Evolutionary conservation across 1,139 yeast genomes (phyloP), one percentile per base, ranked within the genome.

Genomic region (Hyphopichia khmerensis): DNA sequence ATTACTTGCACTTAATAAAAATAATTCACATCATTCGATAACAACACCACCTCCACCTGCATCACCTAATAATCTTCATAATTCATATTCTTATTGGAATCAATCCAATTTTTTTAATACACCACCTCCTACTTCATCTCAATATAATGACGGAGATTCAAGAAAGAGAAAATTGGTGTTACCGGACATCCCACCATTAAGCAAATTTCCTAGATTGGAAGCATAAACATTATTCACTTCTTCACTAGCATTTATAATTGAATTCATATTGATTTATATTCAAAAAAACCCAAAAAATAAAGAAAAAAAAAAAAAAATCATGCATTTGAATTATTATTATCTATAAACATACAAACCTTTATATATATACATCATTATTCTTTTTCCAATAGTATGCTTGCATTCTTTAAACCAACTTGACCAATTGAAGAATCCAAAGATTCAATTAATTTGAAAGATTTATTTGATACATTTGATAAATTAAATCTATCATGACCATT

Each of bases 351-450:
- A n/a, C n/a, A n/a, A n/a, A n/a, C n/a, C n/a, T n/a, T n/a, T n/a
- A n/a, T n/a, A n/a, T n/a, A n/a, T n/a, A 6, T 21, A 21, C 14
- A 17, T 14, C 16, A 15, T 35, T 51, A 64, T 33, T 65, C 69
- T 44, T 62, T 64, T 53, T 93, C 98, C 38, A 91, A 72, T 44
- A 90, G 66, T 13, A 93, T 68, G 41, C 91, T 84, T 35, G 96
- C 90, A 60, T 90, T 93, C 56, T 82, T 80, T 49, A 95, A 74
- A 1, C 88, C 90, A 0, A 93, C 88, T 5, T 80, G 87, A 39
- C 74, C 82, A n/a, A 93, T 76, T 1, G 89, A 77, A 46, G 65
- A 54, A 39, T 79, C 80, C 41, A 87, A 61, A 35, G 77, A 73
- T 1, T 78, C 81, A 19, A 85, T 72, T 42, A 93, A 71, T 56